Evolutionary conservation across 129 eudicot species (phyloP), one percentile per base, ranked within the genome.

Genomic region (Helianthus tuberosus): DNA sequence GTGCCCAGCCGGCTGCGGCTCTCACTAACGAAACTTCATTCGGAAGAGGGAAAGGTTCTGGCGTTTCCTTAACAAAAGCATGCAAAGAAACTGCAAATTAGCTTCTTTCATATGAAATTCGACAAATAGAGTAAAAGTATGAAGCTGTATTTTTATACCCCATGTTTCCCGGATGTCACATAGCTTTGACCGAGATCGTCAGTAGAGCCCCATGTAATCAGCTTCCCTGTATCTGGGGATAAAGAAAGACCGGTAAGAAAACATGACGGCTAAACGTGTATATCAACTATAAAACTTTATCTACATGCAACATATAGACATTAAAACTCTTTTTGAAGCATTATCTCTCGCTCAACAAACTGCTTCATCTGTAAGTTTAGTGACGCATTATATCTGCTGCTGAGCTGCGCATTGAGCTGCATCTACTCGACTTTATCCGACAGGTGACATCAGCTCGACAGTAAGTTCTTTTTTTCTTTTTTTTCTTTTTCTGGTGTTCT

Each of bases 1-100:
- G 98, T 15, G 98, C 96, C 98, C 98, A 94, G 76, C 98, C 96
- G 69, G 98, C 98, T 55, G 96, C 97, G 73, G 97, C 98, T 75
- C 71, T 83, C 36, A 82, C 82, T 71, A 90, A 81, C 58, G 95
- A 72, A 72, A 86, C 86, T 64, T 90, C 98, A 29, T 80, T 73
- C 4, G 97, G 98, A 35, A 94, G 89, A 72, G 97, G 97, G 79
- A 88, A 94, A 86, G 99, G 96, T 87, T 88, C 97, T 78, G 99
- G 99, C 41, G 77, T 82, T 94, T 94, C 99, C 99, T 94, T 88
- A 67, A 86, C 76, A 86, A 66, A 65, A 32, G 50, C 77, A 76
- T 57, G 70, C 59, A 53, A 59, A 64, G 64, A 80, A 58, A 82
- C 68, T 14, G 57, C 55, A 29, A 35, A 71, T 88, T 74, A 84